phyloP scores from a whole-genome alignment of 2,329 filamentous ascomycete genomes.

The Diaporthe destruens region DNA sequence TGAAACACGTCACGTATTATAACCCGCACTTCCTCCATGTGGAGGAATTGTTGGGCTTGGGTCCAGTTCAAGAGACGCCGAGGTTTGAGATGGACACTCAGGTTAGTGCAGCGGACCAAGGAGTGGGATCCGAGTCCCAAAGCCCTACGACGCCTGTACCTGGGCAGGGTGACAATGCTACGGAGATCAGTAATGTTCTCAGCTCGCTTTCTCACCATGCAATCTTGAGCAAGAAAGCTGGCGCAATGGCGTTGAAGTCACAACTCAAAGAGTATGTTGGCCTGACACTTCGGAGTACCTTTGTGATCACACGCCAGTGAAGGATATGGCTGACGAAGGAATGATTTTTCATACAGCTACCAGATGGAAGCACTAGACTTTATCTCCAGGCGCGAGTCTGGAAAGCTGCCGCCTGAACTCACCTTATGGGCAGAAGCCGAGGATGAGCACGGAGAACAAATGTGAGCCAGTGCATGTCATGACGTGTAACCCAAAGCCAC shows the following conservation, averaged over 20 bases:
- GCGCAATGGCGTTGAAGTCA: neutral
- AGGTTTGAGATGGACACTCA: neutral
- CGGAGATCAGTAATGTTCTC: neutral
- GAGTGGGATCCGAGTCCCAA: neutral
- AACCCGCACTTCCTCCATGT: neutral
- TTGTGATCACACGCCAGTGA: too few species aligned
- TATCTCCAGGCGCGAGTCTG: neutral
- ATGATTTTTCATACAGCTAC: neutral
- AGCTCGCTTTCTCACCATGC: neutral
- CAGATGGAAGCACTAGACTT: constrained; percentile 13
- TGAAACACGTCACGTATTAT: neutral
- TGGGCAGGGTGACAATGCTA: neutral
- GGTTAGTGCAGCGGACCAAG: too few species aligned
- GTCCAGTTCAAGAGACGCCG: neutral
- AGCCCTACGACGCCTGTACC: neutral
- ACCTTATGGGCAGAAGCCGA: neutral
- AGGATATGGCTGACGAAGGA: neutral
- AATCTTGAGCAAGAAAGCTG: neutral
- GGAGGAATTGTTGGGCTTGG: neutral
- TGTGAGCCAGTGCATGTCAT: neutral
- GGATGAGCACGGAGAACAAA: neutral
- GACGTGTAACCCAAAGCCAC: too few species aligned
- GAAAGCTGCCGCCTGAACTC: neutral
- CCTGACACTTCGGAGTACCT: too few species aligned
- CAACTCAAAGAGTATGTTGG: neutral